Conservation (phyloP, 2,329 filamentous ascomycete genomes). For the Thelonectria rubi region DNA sequence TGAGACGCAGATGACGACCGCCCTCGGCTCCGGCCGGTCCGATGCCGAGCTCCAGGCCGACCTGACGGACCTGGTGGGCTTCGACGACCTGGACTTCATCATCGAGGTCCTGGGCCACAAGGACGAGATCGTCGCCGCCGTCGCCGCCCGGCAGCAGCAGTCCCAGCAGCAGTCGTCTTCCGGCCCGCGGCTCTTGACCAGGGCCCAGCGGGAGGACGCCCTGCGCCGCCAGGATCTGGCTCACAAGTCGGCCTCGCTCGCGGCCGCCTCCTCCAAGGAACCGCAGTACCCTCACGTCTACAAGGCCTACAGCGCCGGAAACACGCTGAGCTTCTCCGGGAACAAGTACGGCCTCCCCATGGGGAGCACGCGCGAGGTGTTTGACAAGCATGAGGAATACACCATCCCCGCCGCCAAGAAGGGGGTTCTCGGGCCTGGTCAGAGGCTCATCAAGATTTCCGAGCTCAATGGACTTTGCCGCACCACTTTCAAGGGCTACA, state of each 20-base stretch:
- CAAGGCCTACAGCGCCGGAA: constrained; percentile 82
- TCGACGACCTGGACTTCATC: constrained; percentile 91
- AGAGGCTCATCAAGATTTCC: constrained; percentile 79
- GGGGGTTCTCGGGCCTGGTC: constrained; percentile 75
- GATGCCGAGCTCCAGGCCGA: constrained; percentile 93
- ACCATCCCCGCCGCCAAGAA: constrained; percentile 84
- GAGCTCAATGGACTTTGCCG: constrained; percentile 90
- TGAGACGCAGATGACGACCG: constrained; percentile 77
- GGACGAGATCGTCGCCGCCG: constrained; percentile 67
- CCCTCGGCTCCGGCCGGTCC: constrained; percentile 71
- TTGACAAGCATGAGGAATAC: constrained; percentile 88
- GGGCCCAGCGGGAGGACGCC: constrained; percentile 79
- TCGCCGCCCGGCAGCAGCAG: constrained; percentile 47
- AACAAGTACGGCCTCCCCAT: constrained; percentile 83
- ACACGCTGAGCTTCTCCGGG: constrained; percentile 81
- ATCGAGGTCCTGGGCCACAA: constrained; percentile 88
- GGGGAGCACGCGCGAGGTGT: constrained; percentile 76
- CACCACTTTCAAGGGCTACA: constrained; percentile 94
- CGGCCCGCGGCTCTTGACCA: constrained; percentile 70
- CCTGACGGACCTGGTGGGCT: constrained; percentile 89
- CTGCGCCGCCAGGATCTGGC: constrained; percentile 79
- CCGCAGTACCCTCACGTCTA: constrained; percentile 94
- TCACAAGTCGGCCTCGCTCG: constrained; percentile 81
- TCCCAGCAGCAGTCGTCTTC: constrained; percentile 48
- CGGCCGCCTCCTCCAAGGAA: constrained; percentile 75